Evolutionary conservation across 495 filamentous ascomycete genomes (phyloP), one percentile per base, ranked within the genome.

Genomic region (Aspergillus carlsbadensis): DNA sequence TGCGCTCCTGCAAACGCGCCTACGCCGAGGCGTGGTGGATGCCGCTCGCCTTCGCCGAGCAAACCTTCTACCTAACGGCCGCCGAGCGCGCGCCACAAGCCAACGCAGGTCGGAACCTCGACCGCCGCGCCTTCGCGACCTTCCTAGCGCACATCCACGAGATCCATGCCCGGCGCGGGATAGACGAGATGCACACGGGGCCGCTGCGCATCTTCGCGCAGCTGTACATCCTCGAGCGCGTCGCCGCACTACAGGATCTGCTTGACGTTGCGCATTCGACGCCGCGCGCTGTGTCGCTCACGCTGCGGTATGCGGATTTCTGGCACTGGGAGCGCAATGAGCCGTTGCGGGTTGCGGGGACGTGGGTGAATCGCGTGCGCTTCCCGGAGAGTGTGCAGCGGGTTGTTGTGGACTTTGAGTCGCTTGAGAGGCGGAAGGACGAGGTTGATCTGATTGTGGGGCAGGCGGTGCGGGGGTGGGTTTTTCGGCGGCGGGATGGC

Each of bases 261-360:
- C 51, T 72, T 3, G 44, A 26, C 6, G 46, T 60, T 35, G 36
- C 22, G n/a, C 45, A 60, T 15, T 61, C 69, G 20, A 17, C 51
- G 7, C 68, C 70, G 13, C 60, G 33, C 20, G 24, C 43, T 21
- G 51, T 73, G 15, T 62, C 57, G 0, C 39, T 70, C 2, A 70
- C 68, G 29, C 53, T 73, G 21, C 61, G 70, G 15, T 67, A 71
- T 39, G 64, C 64, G 17, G 66, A 73, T 47, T 70, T 65, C 48
- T 70, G 64, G 64, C 40, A 26, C 6, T 73, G 66, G 70, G 64
- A 71, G 42, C 0, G 22, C 0, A 57, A 70, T 26, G 7, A 45
- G 34, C 54, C 45, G 2, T 36, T 73, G 1, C 54, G 56, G 24
- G 61, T 73, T 14, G 53, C 47, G 7, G 60, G 40, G 11, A 21